Evolutionary conservation across 768 basidiomycete species (phyloP).

Genomic region (Glaciozyma antarctica): DNA sequence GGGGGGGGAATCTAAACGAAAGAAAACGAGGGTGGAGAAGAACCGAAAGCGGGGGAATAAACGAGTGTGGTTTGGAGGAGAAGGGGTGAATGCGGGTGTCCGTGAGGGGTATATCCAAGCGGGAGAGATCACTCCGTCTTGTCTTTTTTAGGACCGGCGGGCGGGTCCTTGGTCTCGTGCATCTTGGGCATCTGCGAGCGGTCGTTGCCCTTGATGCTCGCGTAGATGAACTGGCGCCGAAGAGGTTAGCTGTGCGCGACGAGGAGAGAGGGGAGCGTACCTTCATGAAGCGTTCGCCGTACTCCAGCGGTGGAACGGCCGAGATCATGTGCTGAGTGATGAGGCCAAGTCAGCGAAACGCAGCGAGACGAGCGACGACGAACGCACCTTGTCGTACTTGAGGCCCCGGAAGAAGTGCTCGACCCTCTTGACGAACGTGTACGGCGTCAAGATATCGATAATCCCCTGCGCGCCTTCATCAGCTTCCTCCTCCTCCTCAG

Average conservation of each 20-base stretch:
- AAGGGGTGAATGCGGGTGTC: too few relatives aligned
- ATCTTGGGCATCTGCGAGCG: slow-evolving; percentile 45
- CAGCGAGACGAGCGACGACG: slow-evolving; percentile 10
- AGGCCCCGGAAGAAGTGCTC: slow-evolving; percentile 92
- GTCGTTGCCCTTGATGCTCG: slow-evolving; percentile 70
- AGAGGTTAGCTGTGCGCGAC: background rate
- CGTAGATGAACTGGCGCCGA: slow-evolving; percentile 57
- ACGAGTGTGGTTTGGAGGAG: too few relatives aligned
- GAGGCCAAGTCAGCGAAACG: background rate
- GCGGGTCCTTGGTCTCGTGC: slow-evolving; percentile 5
- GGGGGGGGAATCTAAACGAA: too few relatives aligned
- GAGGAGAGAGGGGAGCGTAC: slow-evolving; percentile 38
- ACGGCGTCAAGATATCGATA: slow-evolving; percentile 95
- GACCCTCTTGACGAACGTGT: slow-evolving; percentile 59
- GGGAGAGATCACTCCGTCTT: background rate
- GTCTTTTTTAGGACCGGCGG: background rate
- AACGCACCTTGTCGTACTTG: slow-evolving; percentile 70
- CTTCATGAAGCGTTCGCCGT: slow-evolving; percentile 67
- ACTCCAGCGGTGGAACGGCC: slow-evolving; percentile 77
- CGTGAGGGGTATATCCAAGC: too few relatives aligned
- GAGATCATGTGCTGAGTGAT: slow-evolving; percentile 76
- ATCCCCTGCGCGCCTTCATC: slow-evolving; percentile 48
- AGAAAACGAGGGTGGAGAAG: too few relatives aligned
- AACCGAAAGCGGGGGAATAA: too few relatives aligned
- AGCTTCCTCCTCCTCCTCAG: background rate